Base-by-base conservation (phyloP, 1,139 yeast species). In the Taphrina communis region DNA sequence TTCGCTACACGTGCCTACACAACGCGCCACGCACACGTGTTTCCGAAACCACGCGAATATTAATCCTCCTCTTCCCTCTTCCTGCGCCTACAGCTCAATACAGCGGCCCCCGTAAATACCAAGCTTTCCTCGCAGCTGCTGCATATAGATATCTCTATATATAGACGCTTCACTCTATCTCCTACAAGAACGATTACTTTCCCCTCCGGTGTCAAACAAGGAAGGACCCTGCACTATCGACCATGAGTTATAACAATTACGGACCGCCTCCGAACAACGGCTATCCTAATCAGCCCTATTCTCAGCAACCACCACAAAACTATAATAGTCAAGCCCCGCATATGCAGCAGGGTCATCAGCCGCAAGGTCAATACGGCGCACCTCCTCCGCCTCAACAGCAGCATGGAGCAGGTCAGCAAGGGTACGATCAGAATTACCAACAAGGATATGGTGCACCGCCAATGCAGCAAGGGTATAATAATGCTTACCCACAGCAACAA, bases 161-260 rank as follows among this genome's bases (percentile, higher is more conserved):
- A 25, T 25, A 25, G 31, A 25, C 31, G 31, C 31, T 25, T 2
- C 31, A n/a, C 19, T 44, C 19, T 12, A 44, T 17, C 48, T 44
- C 48, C n/a, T 44, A 44, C 48, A 44, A 44, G 48, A 44, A 44
- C 42, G 14, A 14, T 14, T 14, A 12, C 19, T 19, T 44, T 44
- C 48, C 14, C 14, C 42, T 39, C 14, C 42, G 7, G 11, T 14
- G 14, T 14, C 42, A 14, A 39, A 25, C 31, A 9, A 39, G 42
- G 14, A 39, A 9, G 42, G 14, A 39, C 14, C 11, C 14, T 14
- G 42, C 48, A 44, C 19, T 12, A n/a, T n/a, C 12, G 48, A 44
- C 51, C 42, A 62, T 62, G 66, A 66, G 61, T 46, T 41, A 62
- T 60, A 60, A 60, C 52, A 52, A 46, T 50, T 51, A 62, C 38